Base-by-base conservation (phyloP, 495 filamentous ascomycete genomes). In the Pyronema domesticum region DNA sequence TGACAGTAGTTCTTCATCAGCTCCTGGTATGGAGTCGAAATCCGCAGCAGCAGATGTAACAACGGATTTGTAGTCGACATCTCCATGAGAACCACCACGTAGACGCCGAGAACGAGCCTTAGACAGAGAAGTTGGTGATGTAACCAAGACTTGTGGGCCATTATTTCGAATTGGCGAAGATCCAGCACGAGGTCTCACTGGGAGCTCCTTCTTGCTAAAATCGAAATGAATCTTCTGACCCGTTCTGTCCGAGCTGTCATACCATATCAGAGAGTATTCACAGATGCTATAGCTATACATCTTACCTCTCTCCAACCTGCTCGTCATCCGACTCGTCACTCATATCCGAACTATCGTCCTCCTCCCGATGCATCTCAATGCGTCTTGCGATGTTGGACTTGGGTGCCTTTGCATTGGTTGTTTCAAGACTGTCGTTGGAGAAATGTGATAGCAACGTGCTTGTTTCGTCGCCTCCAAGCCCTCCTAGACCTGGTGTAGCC, bases 311-410 rank as follows among this genome's bases (percentile, higher is more conserved):
- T 10, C 17, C 23, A 46, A 46, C 37, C 52, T 56, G 46, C 8
- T 73, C 74, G 55, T 94, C 88, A 47, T 98, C 91, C 60, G 87
- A 95, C 51, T 96, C 89, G 59, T 95, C 91, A 62, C 86, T 95
- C 56, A 95, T 69, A 65, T 96, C 91, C 64, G 87, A 94, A 66
- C 91, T 96, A 66, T 96, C 93, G 33, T 95, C 93, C 44, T 96
- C 91, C 54, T 95, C 89, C 63, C 84, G 78, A 57, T 89, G 85
- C 60, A 88, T 80, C 37, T 78, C 78, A 50, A 79, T 74, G 13
- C 47, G 34, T 19, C 23, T 36, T 34, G 47, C 30, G 36, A 19
- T 19, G 45, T 58, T 57, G 6, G 30, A 35, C 40, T 62, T 60
- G 15, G 67, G 37, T 65, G 69, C 11, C 68, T 67, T 54, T 69